A percentile compares a stretch with the other conserved stretches of the same genome.
Evolutionary conservation across 2,329 filamentous ascomycete genomes (phyloP).

Genomic region (Diplodia corticola): DNA sequence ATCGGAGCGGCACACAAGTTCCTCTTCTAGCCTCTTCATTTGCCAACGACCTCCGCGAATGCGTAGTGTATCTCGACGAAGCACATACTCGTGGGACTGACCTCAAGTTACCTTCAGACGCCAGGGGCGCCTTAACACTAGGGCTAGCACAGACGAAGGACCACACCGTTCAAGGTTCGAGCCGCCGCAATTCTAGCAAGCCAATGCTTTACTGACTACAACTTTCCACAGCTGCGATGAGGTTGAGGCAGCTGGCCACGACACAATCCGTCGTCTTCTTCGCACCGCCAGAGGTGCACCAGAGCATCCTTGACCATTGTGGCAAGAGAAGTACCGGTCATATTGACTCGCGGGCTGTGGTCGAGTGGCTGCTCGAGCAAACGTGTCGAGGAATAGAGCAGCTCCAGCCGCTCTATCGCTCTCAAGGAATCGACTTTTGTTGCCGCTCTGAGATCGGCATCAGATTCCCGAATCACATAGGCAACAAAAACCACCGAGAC

Average conservation of each 20-base stretch:
- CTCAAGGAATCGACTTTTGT: slow-evolving; percentile 64
- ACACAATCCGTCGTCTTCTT: slow-evolving; percentile 15
- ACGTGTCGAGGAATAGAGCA: slow-evolving; percentile 63
- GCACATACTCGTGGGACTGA: slow-evolving; percentile 64
- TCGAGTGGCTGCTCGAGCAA: slow-evolving; percentile 64
- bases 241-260: slow-evolving; percentile 53
- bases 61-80: slow-evolving; percentile 62
- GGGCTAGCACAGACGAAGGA: slow-evolving; percentile 61
- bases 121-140: slow-evolving; percentile 57
- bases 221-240: slow-evolving; percentile 61
- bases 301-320: slow-evolving; percentile 57
- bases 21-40: slow-evolving; percentile 58
- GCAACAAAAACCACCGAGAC: slow-evolving; percentile 35
- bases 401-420: slow-evolving; percentile 57
- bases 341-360: slow-evolving; percentile 53
- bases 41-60: slow-evolving; percentile 51
- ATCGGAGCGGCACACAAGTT: slow-evolving; percentile 38
- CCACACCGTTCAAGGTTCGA: slow-evolving; percentile 58
- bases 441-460: slow-evolving; percentile 53
- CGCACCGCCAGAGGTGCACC: slow-evolving; percentile 51
- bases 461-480: slow-evolving; percentile 46
- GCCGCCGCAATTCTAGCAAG: slow-evolving; percentile 54
- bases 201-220: slow-evolving; percentile 51
- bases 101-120: slow-evolving; percentile 53
- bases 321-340: slow-evolving; percentile 30